Evolutionary conservation across 192 early-diverging fungal species (phyloP).

Genomic region (Backusella morwellensis): DNA sequence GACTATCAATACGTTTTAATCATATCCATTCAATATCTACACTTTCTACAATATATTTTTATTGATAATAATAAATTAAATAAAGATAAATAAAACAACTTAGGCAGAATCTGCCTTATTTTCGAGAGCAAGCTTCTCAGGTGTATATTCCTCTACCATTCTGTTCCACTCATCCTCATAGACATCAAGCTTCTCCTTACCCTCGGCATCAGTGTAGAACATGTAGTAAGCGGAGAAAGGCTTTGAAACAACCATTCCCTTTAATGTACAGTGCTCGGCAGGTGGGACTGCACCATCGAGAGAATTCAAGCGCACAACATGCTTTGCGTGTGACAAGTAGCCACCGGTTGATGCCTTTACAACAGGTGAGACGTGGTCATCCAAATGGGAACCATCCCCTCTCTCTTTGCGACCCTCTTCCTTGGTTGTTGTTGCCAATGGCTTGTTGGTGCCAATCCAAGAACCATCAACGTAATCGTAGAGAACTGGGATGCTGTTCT

Average conservation of each 20-base stretch:
- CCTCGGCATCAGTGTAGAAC: conserved; percentile 19
- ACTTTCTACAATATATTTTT: not conserved
- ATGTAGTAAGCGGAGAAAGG: conserved; percentile 24
- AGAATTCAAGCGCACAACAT: conserved; percentile 18
- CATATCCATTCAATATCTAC: not conserved
- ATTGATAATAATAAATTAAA: not conserved
- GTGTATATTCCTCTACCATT: conserved; percentile 17
- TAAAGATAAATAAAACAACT: not conserved
- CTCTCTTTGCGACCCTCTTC: conserved; percentile 21
- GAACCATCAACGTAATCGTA: conserved; percentile 24
- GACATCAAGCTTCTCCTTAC: not conserved
- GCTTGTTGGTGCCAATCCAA: conserved; percentile 13
- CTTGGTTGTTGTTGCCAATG: conserved; percentile 15
- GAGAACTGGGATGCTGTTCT: conserved; percentile 7
- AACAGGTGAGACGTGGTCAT: conserved; percentile 19
- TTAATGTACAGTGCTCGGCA: not conserved
- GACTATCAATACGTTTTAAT: no score
- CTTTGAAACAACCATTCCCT: conserved; percentile 16
- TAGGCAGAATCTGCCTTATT: not conserved
- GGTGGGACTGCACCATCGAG: conserved; percentile 16
- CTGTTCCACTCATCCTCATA: not conserved
- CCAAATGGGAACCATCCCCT: conserved; percentile 18
- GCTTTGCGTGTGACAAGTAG: conserved; percentile 21
- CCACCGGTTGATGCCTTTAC: conserved; percentile 15
- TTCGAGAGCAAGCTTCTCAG: conserved; percentile 7